phyloP scores from a whole-genome alignment of 192 early-diverging fungal genomes.

The Backusella westeae region DNA sequence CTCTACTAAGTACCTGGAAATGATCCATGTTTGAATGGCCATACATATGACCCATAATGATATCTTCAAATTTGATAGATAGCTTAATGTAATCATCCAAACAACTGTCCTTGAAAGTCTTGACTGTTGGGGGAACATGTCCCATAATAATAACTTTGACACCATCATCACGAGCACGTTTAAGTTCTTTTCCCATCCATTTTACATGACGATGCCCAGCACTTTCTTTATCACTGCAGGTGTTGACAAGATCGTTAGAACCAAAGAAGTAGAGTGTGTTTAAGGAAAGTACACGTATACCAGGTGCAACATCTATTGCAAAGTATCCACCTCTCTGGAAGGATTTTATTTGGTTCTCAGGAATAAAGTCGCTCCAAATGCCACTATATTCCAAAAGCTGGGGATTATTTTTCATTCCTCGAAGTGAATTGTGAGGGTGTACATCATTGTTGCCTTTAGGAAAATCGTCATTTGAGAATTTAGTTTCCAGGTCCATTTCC shows the following conservation, averaged over 20 bases:
- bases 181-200: constrained; percentile 65
- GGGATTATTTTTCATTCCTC: constrained; percentile 36
- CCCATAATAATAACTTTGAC: constrained; percentile 62
- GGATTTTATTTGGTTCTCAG: constrained; percentile 52
- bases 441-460: constrained; percentile 68
- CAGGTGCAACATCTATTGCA: constrained; percentile 50
- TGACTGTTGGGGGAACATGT: constrained; percentile 59
- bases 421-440: constrained; percentile 58
- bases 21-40: constrained; percentile 76
- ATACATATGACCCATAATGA: constrained; percentile 66
- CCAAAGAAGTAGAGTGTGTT: constrained; percentile 76
- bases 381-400: constrained; percentile 47
- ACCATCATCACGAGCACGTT: constrained; percentile 37
- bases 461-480: background rate
- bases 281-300: constrained; percentile 57
- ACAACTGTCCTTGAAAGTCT: constrained; percentile 43
- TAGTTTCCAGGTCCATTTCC: background rate
- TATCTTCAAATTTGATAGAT: constrained; percentile 42
- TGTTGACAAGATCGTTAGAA: constrained; percentile 65
- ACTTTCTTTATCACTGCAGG: constrained; percentile 52
- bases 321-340: constrained; percentile 73
- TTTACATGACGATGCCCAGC: constrained; percentile 64
- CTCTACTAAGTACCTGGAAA: constrained; percentile 18
- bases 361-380: constrained; percentile 61
- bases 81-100: constrained; percentile 41